Evolutionary conservation across 2,329 filamentous ascomycete genomes (phyloP).

Genomic region (Boeremia lycopersici): DNA sequence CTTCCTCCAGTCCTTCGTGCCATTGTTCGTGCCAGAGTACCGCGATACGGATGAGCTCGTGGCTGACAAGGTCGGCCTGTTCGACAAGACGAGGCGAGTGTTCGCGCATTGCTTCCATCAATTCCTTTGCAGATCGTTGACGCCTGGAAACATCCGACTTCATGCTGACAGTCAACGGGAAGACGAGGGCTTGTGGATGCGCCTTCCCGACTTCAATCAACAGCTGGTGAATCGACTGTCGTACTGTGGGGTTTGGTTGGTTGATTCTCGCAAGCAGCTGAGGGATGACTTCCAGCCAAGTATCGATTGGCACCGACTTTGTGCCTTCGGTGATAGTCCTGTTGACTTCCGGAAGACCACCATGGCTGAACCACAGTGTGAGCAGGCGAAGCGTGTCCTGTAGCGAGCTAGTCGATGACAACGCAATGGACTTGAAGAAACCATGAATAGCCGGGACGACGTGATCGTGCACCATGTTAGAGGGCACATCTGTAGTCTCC

Average conservation of each 20-base stretch:
- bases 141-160: slow-evolving; percentile 88
- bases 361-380: slow-evolving; percentile 96
- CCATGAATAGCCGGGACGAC: slow-evolving; percentile 93
- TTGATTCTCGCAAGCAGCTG: slow-evolving; percentile 98
- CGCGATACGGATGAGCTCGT: slow-evolving; percentile 94
- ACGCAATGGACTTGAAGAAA: slow-evolving; percentile 95
- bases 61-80: slow-evolving; percentile 92
- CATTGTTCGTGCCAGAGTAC: slow-evolving; percentile 99
- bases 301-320: slow-evolving; percentile 90
- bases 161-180: slow-evolving; percentile 96
- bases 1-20: slow-evolving; percentile 98
- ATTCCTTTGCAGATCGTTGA: slow-evolving; percentile 84
- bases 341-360: slow-evolving; percentile 86
- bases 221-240: slow-evolving; percentile 88
- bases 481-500: slow-evolving; percentile 63
- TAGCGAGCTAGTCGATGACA: slow-evolving; percentile 89
- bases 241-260: slow-evolving; percentile 86
- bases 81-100: slow-evolving; percentile 92
- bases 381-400: slow-evolving; percentile 93
- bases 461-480: slow-evolving; percentile 77
- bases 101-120: slow-evolving; percentile 98
- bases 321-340: slow-evolving; percentile 88
- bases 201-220: slow-evolving; percentile 90
- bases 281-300: slow-evolving; percentile 97
- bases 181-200: slow-evolving; percentile 95